phyloP scores from a whole-genome alignment of 1,284 basidiomycete species.

The Vanrija humicola region DNA sequence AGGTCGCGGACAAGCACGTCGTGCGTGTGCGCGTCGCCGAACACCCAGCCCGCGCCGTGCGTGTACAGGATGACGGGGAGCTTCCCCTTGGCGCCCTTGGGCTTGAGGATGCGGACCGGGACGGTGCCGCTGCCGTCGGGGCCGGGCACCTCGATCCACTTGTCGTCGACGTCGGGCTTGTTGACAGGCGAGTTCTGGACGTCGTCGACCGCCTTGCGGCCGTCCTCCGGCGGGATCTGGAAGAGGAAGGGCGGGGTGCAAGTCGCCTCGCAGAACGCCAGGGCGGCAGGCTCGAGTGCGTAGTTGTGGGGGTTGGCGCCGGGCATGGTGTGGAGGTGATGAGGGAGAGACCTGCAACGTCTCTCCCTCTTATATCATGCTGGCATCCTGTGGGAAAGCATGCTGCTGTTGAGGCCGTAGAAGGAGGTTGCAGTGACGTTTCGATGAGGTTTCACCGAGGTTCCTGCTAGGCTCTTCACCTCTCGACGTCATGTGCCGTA shows the following conservation, averaged over 20 bases:
- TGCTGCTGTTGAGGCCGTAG: too few species aligned
- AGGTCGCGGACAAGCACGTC: slow-evolving; percentile 14
- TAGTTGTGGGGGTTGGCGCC: slow-evolving; percentile 10
- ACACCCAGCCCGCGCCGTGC: slow-evolving; percentile 17
- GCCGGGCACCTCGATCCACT: slow-evolving; percentile 14
- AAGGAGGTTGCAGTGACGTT: too few species aligned
- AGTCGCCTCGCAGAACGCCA: slow-evolving; percentile 10
- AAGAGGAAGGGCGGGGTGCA: slow-evolving; percentile 11
- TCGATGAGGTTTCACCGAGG: too few species aligned
- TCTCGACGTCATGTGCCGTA: too few species aligned
- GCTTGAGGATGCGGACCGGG: slow-evolving; percentile 8
- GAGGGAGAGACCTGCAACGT: too few species aligned
- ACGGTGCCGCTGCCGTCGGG: not conserved
- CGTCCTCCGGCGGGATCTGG: slow-evolving; percentile 12
- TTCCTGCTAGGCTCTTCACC: too few species aligned
- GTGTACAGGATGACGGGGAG: slow-evolving; percentile 17
- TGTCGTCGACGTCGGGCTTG: slow-evolving; percentile 16
- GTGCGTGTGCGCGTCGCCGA: slow-evolving; percentile 16
- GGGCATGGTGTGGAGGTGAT: not conserved
- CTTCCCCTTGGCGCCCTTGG: slow-evolving; percentile 5
- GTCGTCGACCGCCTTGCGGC: slow-evolving; percentile 9
- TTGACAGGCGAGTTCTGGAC: slow-evolving; percentile 3
- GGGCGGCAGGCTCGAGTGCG: slow-evolving; percentile 11
- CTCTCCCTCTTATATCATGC: not conserved
- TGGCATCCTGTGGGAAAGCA: too few species aligned